These are phyloP conservation scores for Podosphaera fusca DNA, from an alignment of 2,329 filamentous ascomycete species.

Conservation along the genomic window DNA sequence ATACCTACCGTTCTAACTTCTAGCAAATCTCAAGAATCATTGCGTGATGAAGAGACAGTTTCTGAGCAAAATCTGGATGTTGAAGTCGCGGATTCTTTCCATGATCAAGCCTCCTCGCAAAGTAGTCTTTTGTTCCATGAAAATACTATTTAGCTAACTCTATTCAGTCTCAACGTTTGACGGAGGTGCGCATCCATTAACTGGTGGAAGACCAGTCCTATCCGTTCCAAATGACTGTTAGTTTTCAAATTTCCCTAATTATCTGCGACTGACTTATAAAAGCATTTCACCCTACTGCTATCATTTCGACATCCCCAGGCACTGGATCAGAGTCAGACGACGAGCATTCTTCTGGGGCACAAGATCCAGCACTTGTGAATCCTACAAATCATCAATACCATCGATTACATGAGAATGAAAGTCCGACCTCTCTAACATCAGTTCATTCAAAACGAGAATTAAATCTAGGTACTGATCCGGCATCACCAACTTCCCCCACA, in stretches of 20 bases:
- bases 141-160: constrained; percentile 2
- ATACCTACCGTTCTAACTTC: constrained; percentile 44
- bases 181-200: constrained; percentile 14
- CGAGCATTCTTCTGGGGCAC: constrained; percentile 41
- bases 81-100: constrained; percentile 27
- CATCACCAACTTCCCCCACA: constrained; percentile 15
- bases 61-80: constrained; percentile 20
- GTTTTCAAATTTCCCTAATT: constrained; percentile 15
- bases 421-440: constrained; percentile 20
- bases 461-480: constrained; percentile 17
- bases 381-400: constrained; percentile 19
- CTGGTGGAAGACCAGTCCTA: constrained; percentile 26
- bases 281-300: constrained; percentile 34
- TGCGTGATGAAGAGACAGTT: neutral
- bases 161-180: constrained; percentile 12
- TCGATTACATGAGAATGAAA: constrained; percentile 23
- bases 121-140: constrained; percentile 5
- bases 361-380: constrained; percentile 21
- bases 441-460: constrained; percentile 18
- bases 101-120: constrained; percentile 17
- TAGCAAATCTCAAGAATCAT: constrained; percentile 23
- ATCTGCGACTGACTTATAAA: constrained; percentile 18
- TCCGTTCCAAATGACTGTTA: constrained; percentile 38
- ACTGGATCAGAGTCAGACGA: constrained; percentile 76
- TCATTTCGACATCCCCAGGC: constrained; percentile 39